Evolutionary conservation across 176 grass and related monocot genomes (phyloP), one percentile per base, ranked within the genome.

Genomic region (Zea luxurians): DNA sequence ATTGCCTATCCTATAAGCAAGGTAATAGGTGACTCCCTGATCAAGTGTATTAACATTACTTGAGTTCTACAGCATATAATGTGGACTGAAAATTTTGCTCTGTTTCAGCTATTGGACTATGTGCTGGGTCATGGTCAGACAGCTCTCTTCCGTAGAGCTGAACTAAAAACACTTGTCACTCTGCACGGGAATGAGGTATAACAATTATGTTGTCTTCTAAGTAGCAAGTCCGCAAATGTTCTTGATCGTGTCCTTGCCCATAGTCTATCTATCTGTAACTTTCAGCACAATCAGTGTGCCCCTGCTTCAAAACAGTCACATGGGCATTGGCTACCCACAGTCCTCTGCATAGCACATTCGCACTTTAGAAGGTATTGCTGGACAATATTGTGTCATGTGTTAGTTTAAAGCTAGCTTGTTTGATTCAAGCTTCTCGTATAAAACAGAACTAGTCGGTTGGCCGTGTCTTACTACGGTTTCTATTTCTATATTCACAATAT

Each of bases 1-100:
- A 17, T 98, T 69, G 91, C 95, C 38, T 98, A 98, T 86, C 95
- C 95, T 13, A 98, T 98, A 79, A 94, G 91, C 83, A 98, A 98
- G 91, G 91, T 92, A 60, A 42, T 34, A 63, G 52, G 1, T 64
- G 15, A 54, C 52, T 73, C 50, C 11, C 70, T 74, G 37, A 87
- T 50, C 7, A 15, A 53, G 7, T 57, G 46, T 10, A 4, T 74
- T 66, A 59, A 57, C 44, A 78, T 64, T 77, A 67, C 20, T 49
- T 45, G 36, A 66, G 7, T 72, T 60, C 10, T 75, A 11, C 13
- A 37, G 13, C 53, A 47, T 66, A 7, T 49, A 61, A 55, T 55
- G 6, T 68, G 1, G 11, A 27, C 64, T 84, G 70, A 82, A 82
- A 47, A 10, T 45, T 73, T 52, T 62, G 4, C 37, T 44, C 8